A percentile compares a stretch with the other conserved stretches of the same genome.
Evolutionary conservation across 179 eudicot species (phyloP).

Genomic region (Dionaea muscipula): DNA sequence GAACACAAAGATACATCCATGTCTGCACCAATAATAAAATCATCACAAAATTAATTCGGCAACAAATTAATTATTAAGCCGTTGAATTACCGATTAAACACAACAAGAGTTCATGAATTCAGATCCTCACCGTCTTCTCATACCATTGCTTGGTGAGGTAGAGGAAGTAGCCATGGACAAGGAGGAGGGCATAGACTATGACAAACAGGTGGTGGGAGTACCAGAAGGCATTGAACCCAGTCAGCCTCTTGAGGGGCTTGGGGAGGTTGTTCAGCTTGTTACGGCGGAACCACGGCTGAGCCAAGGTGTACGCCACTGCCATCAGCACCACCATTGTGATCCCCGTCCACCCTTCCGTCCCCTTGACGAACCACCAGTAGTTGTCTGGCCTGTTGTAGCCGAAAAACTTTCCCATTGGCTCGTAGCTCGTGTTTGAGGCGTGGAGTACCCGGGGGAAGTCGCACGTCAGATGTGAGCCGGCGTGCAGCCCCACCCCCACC

Average conservation of each 20-base stretch:
- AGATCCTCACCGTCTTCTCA: conserved; percentile 25
- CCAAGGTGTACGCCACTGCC: conserved; percentile 29
- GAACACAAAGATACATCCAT: conserved; percentile 52
- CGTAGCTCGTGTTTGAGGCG: conserved; percentile 26
- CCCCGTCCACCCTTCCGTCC: conserved; percentile 39
- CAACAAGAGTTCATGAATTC: neutral
- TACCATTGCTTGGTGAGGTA: conserved; percentile 25
- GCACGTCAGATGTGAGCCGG: conserved; percentile 31
- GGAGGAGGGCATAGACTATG: conserved; percentile 29
- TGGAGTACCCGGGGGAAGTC: conserved; percentile 47
- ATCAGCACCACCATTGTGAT: conserved; percentile 29
- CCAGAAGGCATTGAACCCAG: conserved; percentile 47
- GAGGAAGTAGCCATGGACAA: conserved; percentile 29
- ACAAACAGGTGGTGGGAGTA: conserved; percentile 41
- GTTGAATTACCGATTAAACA: no score
- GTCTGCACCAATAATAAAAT: conserved; percentile 19
- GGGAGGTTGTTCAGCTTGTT: conserved; percentile 27
- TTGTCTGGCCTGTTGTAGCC: conserved; percentile 20
- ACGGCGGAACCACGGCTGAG: conserved; percentile 45
- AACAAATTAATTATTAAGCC: no score
- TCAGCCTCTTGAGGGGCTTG: conserved; percentile 29
- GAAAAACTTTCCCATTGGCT: conserved; percentile 29
- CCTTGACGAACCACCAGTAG: conserved; percentile 57
- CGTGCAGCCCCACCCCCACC: conserved; percentile 37
- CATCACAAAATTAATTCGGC: neutral